Conservation (phyloP, 2,329 filamentous ascomycete genomes). For the Alternaria rosae region DNA sequence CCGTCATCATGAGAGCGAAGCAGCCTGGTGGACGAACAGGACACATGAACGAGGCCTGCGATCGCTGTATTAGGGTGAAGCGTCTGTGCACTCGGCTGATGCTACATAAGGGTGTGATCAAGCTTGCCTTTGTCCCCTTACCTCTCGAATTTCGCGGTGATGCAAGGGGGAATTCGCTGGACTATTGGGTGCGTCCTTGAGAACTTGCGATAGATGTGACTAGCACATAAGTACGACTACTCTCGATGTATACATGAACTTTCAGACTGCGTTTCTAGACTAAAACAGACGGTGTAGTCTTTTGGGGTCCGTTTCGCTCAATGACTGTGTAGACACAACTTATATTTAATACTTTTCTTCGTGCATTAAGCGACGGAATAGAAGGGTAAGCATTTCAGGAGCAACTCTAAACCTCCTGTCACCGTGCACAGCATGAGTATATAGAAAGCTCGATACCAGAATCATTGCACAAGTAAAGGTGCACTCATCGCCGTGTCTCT, state of each 20-base stretch:
- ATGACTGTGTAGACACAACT: not conserved
- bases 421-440: rapidly evolving
- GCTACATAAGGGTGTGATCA: not conserved
- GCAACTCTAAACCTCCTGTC: not conserved
- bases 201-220: too few species aligned
- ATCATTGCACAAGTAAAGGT: too few species aligned
- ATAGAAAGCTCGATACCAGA: too few species aligned
- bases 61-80: not conserved
- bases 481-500: too few species aligned
- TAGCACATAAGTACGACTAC: too few species aligned
- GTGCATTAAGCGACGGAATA: not conserved
- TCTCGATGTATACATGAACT: too few species aligned
- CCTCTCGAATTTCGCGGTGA: not conserved
- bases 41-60: not conserved
- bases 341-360: not conserved
- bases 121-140: slow-evolving; percentile 1
- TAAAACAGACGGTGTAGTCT: too few species aligned
- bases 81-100: slow-evolving; percentile 2
- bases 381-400: rapidly evolving
- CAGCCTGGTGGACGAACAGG: not conserved
- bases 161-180: not conserved
- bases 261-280: too few species aligned
- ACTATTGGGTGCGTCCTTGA: not conserved
- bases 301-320: too few species aligned
- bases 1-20: not conserved